Conservation (phyloP, 1,284 basidiomycete species). For the Pseudozyma sp. region DNA sequence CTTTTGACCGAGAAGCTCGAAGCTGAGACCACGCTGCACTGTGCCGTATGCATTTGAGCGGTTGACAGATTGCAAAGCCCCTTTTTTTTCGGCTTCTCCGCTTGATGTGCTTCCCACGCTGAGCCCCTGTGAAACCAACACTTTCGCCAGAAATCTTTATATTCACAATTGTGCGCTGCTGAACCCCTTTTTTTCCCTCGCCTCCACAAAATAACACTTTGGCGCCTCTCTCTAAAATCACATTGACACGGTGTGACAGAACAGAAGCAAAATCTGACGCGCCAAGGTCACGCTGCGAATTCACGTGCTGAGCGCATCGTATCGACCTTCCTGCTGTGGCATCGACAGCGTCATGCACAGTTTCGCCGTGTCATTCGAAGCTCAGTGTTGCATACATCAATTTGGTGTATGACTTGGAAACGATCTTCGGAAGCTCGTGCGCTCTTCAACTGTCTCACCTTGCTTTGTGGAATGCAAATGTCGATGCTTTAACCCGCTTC, state of each 20-base stretch:
- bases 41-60: neutral
- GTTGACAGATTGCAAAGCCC: neutral
- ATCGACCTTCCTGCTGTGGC: too few species aligned
- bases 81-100: conserved; percentile 5
- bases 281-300: too few species aligned
- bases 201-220: conserved; percentile 21
- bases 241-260: neutral
- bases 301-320: too few species aligned
- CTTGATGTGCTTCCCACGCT: too few species aligned
- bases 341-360: too few species aligned
- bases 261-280: neutral
- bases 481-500: neutral
- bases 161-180: conserved; percentile 7
- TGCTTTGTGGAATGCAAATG: too few species aligned
- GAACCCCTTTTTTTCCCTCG: conserved; percentile 8
- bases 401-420: too few species aligned
- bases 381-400: too few species aligned
- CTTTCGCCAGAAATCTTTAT: neutral
- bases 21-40: neutral
- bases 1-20: neutral
- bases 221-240: neutral
- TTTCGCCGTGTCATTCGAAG: too few species aligned
- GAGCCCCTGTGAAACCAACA: conserved; percentile 5
- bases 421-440: too few species aligned
- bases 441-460: too few species aligned